phyloP scores from a whole-genome alignment of 1,284 basidiomycete species.

The Trametes pubescens region DNA sequence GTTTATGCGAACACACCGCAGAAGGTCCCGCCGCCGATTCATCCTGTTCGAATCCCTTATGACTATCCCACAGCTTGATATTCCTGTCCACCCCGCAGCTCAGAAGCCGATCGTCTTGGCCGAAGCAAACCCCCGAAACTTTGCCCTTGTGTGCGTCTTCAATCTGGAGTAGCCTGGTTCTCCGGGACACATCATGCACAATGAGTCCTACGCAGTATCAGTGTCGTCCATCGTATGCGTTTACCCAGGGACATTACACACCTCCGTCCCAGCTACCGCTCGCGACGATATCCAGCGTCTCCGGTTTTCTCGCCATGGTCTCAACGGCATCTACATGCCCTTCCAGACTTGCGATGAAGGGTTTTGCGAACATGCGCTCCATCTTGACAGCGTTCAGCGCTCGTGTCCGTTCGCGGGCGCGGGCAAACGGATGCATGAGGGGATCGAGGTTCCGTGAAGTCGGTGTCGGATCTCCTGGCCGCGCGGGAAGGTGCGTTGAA shows the following conservation, averaged over 20 bases:
- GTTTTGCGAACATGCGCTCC: constrained; percentile 97
- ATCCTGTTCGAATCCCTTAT: constrained; percentile 38
- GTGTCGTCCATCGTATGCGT: neutral
- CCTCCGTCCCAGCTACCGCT: constrained; percentile 97
- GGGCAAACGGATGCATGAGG: constrained; percentile 92
- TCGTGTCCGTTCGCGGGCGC: constrained; percentile 92
- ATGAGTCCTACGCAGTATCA: constrained; percentile 67
- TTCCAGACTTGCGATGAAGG: constrained; percentile 90
- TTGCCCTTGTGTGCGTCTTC: constrained; percentile 92
- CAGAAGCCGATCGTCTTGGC: constrained; percentile 74
- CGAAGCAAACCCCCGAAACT: constrained; percentile 86
- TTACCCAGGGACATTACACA: constrained; percentile 39
- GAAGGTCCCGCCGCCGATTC: constrained; percentile 46
- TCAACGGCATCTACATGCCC: constrained; percentile 98
- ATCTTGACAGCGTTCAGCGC: constrained; percentile 97
- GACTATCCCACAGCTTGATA: constrained; percentile 88
- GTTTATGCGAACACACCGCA: constrained; percentile 35
- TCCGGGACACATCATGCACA: constrained; percentile 84
- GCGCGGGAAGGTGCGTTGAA: constrained; percentile 72
- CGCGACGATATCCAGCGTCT: constrained; percentile 83
- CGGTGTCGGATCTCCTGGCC: constrained; percentile 86
- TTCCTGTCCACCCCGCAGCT: constrained; percentile 93
- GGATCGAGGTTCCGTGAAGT: constrained; percentile 94
- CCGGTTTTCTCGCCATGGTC: constrained; percentile 81
- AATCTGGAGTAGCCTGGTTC: constrained; percentile 73